A percentile compares a stretch with the other conserved stretches of the same genome.
These are phyloP conservation scores for Yamadazyma buinensis DNA, from an alignment of 1,139 yeast genomes.

Conservation along the genomic window DNA sequence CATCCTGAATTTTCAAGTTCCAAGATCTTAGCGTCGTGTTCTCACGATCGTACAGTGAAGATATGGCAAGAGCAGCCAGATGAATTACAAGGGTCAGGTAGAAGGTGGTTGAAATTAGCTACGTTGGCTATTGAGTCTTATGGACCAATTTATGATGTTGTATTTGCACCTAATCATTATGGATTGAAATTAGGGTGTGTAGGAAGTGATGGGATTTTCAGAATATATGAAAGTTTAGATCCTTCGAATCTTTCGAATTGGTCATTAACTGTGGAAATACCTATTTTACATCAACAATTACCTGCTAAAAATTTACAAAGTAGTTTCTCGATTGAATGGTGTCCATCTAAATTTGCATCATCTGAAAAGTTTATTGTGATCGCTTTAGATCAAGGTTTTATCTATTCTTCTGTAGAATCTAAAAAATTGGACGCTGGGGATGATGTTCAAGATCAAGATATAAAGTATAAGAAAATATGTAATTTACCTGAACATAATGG, in stretches of 20 bases:
- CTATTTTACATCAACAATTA: conserved; percentile 51
- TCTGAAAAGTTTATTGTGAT: conserved; percentile 80
- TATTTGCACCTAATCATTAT: conserved; percentile 82
- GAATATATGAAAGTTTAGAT: conserved; percentile 86
- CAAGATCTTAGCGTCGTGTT: conserved; percentile 74
- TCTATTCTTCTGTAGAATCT: conserved; percentile 43
- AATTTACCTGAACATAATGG: conserved; percentile 76
- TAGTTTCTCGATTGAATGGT: conserved; percentile 88
- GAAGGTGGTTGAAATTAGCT: conserved; percentile 75
- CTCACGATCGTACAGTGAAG: conserved; percentile 84
- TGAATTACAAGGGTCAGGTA: conserved; percentile 69
- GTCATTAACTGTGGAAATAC: conserved; percentile 72
- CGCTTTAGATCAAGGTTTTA: conserved; percentile 83
- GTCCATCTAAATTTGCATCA: conserved; percentile 75
- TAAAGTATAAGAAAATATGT: conserved; percentile 32
- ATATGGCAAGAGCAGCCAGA: conserved; percentile 90
- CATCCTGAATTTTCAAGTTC: conserved; percentile 86
- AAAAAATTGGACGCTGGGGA: conserved; percentile 12
- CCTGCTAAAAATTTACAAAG: conserved; percentile 84
- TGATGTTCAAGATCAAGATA: conserved; percentile 13
- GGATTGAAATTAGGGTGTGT: conserved; percentile 84
- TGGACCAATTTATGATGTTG: conserved; percentile 87
- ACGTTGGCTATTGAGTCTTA: conserved; percentile 73
- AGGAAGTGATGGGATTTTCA: conserved; percentile 83
- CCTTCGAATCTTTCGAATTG: conserved; percentile 82